These are phyloP conservation scores for Yamadazyma phyllophila DNA, from an alignment of 805 yeast genomes.

Conservation along the genomic window DNA sequence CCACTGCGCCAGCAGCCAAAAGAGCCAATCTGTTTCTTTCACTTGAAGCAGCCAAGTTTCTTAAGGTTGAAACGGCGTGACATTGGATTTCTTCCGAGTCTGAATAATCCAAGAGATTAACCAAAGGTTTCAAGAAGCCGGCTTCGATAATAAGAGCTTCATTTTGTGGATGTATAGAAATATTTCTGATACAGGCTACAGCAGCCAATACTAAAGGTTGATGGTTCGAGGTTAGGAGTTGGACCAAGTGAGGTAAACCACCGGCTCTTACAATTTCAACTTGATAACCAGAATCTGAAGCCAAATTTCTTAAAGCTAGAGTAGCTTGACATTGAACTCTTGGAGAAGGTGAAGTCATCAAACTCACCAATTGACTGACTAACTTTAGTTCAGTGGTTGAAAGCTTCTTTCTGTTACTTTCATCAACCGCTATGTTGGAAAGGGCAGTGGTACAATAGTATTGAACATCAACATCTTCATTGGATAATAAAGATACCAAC, in stretches of 20 bases:
- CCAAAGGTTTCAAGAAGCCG: slow-evolving; percentile 91
- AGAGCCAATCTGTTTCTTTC: slow-evolving; percentile 91
- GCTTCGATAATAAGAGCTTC: slow-evolving; percentile 96
- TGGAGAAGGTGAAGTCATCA: slow-evolving; percentile 92
- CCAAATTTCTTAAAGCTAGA: slow-evolving; percentile 89
- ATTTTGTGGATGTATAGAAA: slow-evolving; percentile 93
- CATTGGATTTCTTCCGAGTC: slow-evolving; percentile 97
- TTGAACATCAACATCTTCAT: slow-evolving; percentile 94
- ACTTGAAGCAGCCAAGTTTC: slow-evolving; percentile 93
- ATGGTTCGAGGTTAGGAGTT: slow-evolving; percentile 81
- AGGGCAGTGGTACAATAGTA: slow-evolving; percentile 97
- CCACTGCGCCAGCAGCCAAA: slow-evolving; percentile 93
- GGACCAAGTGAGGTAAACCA: slow-evolving; percentile 91
- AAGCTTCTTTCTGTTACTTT: slow-evolving; percentile 79
- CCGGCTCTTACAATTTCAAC: slow-evolving; percentile 94
- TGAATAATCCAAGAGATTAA: slow-evolving; percentile 73
- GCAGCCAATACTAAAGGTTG: slow-evolving; percentile 93
- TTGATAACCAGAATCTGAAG: slow-evolving; percentile 94
- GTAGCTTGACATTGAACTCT: slow-evolving; percentile 99
- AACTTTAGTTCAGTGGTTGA: slow-evolving; percentile 91
- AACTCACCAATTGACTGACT: slow-evolving; percentile 78
- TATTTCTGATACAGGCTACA: slow-evolving; percentile 96
- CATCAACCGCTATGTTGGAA: slow-evolving; percentile 96
- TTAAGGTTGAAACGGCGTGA: slow-evolving; percentile 93
- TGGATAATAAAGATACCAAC: slow-evolving; percentile 77